These are phyloP conservation scores for Phytophthora syringae DNA, from an alignment of 352 stramenopile species.

Conservation along the genomic window DNA sequence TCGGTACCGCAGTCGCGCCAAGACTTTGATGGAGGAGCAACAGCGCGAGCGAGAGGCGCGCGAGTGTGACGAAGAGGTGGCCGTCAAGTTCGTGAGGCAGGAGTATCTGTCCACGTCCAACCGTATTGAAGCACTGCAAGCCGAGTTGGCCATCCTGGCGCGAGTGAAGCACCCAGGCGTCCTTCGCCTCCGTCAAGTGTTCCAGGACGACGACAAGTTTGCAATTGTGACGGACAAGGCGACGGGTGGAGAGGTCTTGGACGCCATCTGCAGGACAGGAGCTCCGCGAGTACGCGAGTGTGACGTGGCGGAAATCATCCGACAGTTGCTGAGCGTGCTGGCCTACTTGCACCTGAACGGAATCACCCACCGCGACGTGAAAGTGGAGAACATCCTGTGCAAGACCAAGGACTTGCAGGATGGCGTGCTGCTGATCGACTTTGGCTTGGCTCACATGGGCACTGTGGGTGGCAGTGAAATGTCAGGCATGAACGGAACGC, in stretches of 20 bases:
- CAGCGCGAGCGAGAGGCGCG: constrained; percentile 65
- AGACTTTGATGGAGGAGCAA: constrained; percentile 48
- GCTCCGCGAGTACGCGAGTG: constrained; percentile 51
- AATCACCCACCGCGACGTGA: constrained; percentile 86
- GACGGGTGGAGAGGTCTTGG: constrained; percentile 66
- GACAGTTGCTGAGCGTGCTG: constrained; percentile 72
- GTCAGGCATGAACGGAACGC: constrained; percentile 83
- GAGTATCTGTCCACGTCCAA: constrained; percentile 76
- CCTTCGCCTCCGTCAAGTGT: constrained; percentile 69
- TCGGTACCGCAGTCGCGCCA: constrained; percentile 32
- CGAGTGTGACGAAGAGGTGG: constrained; percentile 59
- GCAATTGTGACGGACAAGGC: constrained; percentile 77
- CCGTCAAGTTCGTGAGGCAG: constrained; percentile 72
- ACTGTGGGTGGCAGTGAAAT: constrained; percentile 51
- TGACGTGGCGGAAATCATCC: constrained; percentile 68
- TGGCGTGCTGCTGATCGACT: constrained; percentile 81
- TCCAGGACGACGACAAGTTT: constrained; percentile 68
- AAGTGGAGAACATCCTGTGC: constrained; percentile 87
- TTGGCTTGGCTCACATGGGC: constrained; percentile 74
- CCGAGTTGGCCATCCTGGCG: constrained; percentile 69
- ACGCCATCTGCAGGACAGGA: constrained; percentile 45
- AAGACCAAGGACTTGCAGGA: constrained; percentile 48
- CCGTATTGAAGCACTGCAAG: constrained; percentile 66
- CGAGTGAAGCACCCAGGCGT: constrained; percentile 61
- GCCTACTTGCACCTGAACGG: constrained; percentile 71